A percentile compares a stretch with the other conserved stretches of the same genome.
These are phyloP conservation scores for Wickerhamiella alocasiicola DNA, from an alignment of 805 yeast genomes.

Conservation along the genomic window DNA sequence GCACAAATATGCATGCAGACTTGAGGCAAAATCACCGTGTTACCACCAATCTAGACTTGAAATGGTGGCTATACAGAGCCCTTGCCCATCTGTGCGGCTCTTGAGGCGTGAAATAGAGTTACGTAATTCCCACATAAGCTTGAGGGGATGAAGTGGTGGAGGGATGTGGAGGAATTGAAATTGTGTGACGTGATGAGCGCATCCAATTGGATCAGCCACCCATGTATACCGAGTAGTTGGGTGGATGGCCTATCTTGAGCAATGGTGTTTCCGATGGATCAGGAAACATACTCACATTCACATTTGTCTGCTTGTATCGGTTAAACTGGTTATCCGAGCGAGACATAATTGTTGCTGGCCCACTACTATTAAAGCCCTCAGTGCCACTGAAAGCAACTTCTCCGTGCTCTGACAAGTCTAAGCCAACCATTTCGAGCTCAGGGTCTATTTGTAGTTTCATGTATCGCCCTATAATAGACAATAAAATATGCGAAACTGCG, in stretches of 20 bases:
- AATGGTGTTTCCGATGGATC: constrained; percentile 19
- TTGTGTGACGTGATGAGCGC: no score
- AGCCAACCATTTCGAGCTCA: constrained; percentile 80
- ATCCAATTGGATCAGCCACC: no score
- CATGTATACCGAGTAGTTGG: neutral
- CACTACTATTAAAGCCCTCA: neutral
- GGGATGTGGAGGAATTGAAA: no score
- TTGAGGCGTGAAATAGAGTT: no score
- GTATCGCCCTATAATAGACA: constrained; percentile 57
- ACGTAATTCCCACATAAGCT: no score
- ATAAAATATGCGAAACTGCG: constrained; percentile 53
- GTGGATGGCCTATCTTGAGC: constrained; percentile 4
- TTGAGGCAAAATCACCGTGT: no score
- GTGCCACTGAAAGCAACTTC: constrained; percentile 45
- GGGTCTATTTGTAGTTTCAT: constrained; percentile 69
- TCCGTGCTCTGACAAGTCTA: constrained; percentile 83
- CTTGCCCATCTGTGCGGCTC: no score
- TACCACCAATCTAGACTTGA: no score
- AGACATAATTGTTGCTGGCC: neutral
- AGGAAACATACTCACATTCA: constrained; percentile 20
- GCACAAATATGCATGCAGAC: no score
- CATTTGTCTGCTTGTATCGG: constrained; percentile 14
- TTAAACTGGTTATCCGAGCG: constrained; percentile 1
- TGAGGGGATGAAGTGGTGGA: no score
- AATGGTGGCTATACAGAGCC: no score